A percentile compares a stretch with the other conserved stretches of the same genome.
These are phyloP conservation scores for Lactifluus volemus DNA, from an alignment of 768 basidiomycete species.

Conservation along the genomic window DNA sequence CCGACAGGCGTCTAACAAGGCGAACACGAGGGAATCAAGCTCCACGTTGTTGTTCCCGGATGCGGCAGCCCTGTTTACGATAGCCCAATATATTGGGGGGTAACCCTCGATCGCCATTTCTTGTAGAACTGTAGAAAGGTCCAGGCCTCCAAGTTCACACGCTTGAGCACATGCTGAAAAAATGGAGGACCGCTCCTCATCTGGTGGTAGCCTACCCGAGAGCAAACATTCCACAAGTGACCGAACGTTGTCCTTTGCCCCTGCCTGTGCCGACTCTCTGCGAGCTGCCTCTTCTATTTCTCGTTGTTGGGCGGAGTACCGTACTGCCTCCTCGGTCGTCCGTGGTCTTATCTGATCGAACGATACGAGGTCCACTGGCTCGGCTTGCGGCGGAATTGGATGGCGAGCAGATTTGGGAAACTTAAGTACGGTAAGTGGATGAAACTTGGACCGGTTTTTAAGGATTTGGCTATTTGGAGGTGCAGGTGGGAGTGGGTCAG, in stretches of 20 bases:
- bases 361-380: not conserved
- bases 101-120: slow-evolving; percentile 54
- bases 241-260: not conserved
- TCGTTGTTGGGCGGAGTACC: not conserved
- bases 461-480: not conserved
- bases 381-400: not conserved
- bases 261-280: not conserved
- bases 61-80: slow-evolving; percentile 40
- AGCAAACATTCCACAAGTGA: not conserved
- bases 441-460: not conserved
- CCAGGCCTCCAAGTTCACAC: slow-evolving; percentile 41
- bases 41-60: slow-evolving; percentile 20
- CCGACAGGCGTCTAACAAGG: slow-evolving; percentile 33
- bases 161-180: slow-evolving; percentile 57
- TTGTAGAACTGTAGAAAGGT: slow-evolving; percentile 50
- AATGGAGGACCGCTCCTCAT: slow-evolving; percentile 24
- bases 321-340: not conserved
- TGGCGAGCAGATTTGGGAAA: not conserved
- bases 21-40: slow-evolving; percentile 33
- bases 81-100: slow-evolving; percentile 66
- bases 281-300: not conserved
- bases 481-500: not conserved
- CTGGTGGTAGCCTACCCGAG: not conserved
- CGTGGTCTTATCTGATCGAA: not conserved
- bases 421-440: not conserved